A percentile compares a stretch with the other conserved stretches of the same genome.
phyloP scores from a whole-genome alignment of 306 rosid genomes.

The Trifolium fragiferum region DNA sequence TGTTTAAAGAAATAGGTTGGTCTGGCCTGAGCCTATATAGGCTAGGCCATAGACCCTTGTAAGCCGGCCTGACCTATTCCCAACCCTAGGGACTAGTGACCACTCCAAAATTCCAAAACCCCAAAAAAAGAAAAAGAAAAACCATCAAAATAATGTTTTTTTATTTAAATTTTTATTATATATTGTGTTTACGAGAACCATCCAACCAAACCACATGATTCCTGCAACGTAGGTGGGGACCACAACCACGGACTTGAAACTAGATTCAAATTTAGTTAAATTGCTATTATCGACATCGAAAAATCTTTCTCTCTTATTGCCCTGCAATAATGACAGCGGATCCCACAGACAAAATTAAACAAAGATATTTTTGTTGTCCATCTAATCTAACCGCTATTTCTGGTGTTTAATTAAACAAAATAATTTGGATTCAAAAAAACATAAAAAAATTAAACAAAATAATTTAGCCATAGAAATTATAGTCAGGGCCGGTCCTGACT shows the following conservation, averaged over 20 bases:
- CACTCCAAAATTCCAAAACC: conserved; percentile 32
- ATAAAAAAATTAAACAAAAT: no score
- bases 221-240: conserved; percentile 60
- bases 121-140: background rate
- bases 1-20: no score
- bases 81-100: no score
- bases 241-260: conserved; percentile 49
- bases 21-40: no score
- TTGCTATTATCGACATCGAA: conserved; percentile 34
- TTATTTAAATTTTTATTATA: no score
- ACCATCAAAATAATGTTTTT: background rate
- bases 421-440: no score
- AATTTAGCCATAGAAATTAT: no score
- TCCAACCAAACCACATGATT: conserved; percentile 49
- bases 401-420: no score
- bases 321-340: conserved; percentile 46
- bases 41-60: no score
- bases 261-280: conserved; percentile 55
- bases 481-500: no score
- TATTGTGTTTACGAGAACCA: background rate
- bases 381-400: no score
- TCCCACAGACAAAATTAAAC: conserved; percentile 35
- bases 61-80: no score
- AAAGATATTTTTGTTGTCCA: background rate
- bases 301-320: conserved; percentile 3